Evolutionary conservation across 192 early-diverging fungal species (phyloP), one percentile per base, ranked within the genome.

Genomic region (Coemansia interrupta): DNA sequence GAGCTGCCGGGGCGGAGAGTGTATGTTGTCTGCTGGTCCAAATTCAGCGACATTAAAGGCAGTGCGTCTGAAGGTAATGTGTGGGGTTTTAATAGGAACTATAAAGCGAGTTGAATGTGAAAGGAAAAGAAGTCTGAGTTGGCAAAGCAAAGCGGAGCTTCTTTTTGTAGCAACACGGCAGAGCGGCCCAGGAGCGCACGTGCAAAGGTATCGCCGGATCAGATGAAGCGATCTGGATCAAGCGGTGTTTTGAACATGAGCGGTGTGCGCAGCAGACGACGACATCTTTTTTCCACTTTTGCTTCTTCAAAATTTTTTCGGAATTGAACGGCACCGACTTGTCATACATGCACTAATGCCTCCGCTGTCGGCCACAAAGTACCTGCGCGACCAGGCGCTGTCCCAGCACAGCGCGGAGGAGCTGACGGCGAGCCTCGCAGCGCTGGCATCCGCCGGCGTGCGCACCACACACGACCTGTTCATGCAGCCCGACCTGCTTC

Each of bases 401-500:
- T 32, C 3, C 5, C 32, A 36, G 10, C 8, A 10, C 32, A 36
- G 8, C 32, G 32, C 32, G 3, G 32, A 36, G 32, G 32, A 36
- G 32, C 9, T 8, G 5, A 8, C 32, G 10, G 32, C 32, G 32
- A 11, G 69, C 40, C 20, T 78, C 17, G 14, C 58, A 19, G 69
- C 69, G 10, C 61, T 78, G 17, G 63, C 64, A 2, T 28, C 38
- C 15, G 32, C 68, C 9, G 75, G 75, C 22, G 46, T 78, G 5
- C 69, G 58, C 8, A 72, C 75, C 0, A 70, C 72, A 29, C 72
- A 72, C 46, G 75, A 78, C 36, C 39, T 78, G 29, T 36, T 78
- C 1, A 22, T 78, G 12, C 75, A 71, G 53, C 51, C 70, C 18
- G 70, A 78, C 29, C 39, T 63, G 13, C 58, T 78, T 57, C 40